Base-by-base conservation (phyloP, 1,139 yeast species). In the Yamadazyma trypodendri region DNA sequence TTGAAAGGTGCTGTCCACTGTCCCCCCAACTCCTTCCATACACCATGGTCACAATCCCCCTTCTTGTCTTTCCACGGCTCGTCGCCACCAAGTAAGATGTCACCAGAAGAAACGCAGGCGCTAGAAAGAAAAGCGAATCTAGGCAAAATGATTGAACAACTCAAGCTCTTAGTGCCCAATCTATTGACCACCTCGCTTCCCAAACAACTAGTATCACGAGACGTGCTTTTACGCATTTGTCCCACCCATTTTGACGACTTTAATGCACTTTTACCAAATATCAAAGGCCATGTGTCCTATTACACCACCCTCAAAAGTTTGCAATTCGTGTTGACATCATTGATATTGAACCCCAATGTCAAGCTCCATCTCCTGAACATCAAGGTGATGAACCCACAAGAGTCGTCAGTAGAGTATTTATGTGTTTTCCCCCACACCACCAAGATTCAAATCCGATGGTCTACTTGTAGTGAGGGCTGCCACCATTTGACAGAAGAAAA, bases 281-380 rank as follows among this genome's bases (percentile, higher is more conserved):
- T 85, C 23, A 72, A 72, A 38, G 95, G 95, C 3, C 67, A 65
- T 23, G 68, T 69, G 5, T 69, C 84, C 7, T 83, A 81, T 56
- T 68, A 68, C 36, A 68, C 84, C 2, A 61, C 79, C 1, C 56
- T 72, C 35, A 77, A 75, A 48, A 71, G 85, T 1, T 54, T 81
- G 2, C 81, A 79, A 49, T 49, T 81, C 32, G 57, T 79, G 8
- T 48, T 81, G 34, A 74, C 78, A 3, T 77, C 77, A 28, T 63
- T 82, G 36, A 68, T 81, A 14, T 53, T 82, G 22, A 72, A 72
- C 41, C 78, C 80, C 2, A 61, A 56, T 36, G 72, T 71, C 17
- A 62, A 67, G 45, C 52, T 79, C 11, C 84, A 79, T 46, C 66
- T 80, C n/a, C 68, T 68, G 28, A 65, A 69, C 16, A 55, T 79